Base-by-base conservation (phyloP, 805 yeast genomes). In the Metschnikowia colocasiae region DNA sequence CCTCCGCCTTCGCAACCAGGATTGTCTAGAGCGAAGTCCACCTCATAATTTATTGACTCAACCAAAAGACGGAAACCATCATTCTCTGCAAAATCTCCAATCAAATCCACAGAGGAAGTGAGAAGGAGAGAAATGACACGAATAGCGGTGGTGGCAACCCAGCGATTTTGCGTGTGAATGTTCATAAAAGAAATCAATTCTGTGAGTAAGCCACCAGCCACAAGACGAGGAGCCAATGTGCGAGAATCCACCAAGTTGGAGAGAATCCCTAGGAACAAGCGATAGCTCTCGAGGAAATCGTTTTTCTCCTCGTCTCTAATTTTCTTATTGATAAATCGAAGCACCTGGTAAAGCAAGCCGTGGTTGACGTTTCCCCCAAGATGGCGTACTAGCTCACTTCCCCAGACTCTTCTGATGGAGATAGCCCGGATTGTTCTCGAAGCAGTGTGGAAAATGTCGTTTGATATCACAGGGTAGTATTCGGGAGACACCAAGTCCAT, bases 361-460 rank as follows among this genome's bases (percentile, higher is more conserved):
- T 91, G 96, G 50, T 83, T 81, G 33, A 91, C 89, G 61, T 88
- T 88, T 8, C 94, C 97, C 18, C 94, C 88, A 53, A 90, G 63
- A 10, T 87, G 82, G 48, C 89, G 75, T 45, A 90, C 73, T 19
- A 91, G 74, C 54, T 90, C 97, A 42, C 83, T 74, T 15, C 91
- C 83, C 79, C 90, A 85, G 3, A 76, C 75, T 40, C 81, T 80
- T 57, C 81, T 82, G 18, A 77, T 69, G 1, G 95, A 77, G 27
- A 88, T 79, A 51, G 83, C 79, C 51, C 85, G 86, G 44, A 91
- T 70, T 0, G 91, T 78, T 50, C 81, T 79, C 42, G 83, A 62
- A 1, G 92, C 87, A 35, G 82, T 76, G 36, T 76, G 65, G 49
- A 83, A 75, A 2, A 87, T 71, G 1, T 73, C 78, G 20, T 59